Evolutionary conservation across 2,329 filamentous ascomycete species (phyloP).

Genomic region (Pleomassaria siparia): DNA sequence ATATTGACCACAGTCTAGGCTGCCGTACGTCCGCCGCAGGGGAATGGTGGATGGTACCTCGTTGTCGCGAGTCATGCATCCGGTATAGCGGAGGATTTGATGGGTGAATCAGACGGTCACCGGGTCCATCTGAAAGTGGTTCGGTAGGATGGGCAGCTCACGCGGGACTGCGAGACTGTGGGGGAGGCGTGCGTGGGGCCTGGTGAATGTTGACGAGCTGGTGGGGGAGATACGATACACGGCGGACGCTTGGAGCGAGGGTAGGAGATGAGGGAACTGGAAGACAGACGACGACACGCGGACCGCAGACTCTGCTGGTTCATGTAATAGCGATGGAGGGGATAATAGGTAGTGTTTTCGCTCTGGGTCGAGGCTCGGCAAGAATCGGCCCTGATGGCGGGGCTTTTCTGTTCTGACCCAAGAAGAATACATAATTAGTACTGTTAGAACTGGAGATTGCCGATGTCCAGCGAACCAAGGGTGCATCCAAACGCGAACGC

Average conservation of each 20-base stretch:
- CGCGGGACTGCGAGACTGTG: not conserved
- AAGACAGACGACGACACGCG: conserved; percentile 1
- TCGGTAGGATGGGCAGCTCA: conserved; percentile 1
- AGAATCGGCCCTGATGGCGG: too few relatives aligned
- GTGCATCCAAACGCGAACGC: too few relatives aligned
- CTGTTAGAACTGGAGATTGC: too few relatives aligned
- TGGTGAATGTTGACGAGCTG: too few relatives aligned
- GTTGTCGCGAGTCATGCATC: conserved; percentile 30
- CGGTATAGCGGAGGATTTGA: conserved; percentile 22
- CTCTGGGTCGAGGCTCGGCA: not conserved
- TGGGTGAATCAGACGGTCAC: conserved; percentile 17
- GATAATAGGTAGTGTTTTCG: conserved; percentile 1
- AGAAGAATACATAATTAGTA: too few relatives aligned
- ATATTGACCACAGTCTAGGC: conserved; percentile 10
- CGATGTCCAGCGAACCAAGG: too few relatives aligned
- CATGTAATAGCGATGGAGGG: conserved; percentile 6
- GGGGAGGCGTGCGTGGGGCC: not conserved
- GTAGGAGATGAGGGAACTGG: not conserved
- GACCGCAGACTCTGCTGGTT: conserved; percentile 13
- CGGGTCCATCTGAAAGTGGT: conserved; percentile 8
- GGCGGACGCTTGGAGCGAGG: not conserved
- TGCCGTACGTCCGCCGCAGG: conserved; percentile 4
- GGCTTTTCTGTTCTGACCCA: too few relatives aligned
- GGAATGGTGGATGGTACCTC: conserved; percentile 24
- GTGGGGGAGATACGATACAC: too few relatives aligned